Base-by-base conservation (phyloP, 768 basidiomycete species). In the Pulveroboletus frians region DNA sequence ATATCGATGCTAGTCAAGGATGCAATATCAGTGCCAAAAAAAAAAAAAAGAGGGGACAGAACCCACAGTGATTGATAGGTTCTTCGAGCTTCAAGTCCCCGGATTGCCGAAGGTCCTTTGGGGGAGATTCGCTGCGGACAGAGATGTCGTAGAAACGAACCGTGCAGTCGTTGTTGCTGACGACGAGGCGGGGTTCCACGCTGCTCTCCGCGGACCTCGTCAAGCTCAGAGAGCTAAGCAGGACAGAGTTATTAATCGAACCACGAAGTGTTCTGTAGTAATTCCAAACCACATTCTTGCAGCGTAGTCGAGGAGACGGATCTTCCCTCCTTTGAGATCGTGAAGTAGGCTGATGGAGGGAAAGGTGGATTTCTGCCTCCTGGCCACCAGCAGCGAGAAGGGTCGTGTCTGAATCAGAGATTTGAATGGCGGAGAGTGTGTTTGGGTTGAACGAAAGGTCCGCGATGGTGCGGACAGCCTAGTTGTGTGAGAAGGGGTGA, bases 111-210 rank as follows among this genome's bases (percentile, higher is more conserved):
- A 83, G 67, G 31, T 64, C 66, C 44, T 70, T 70, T 27, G 76
- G 74, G 10, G 69, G 56, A 32, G 60, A 68, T 37, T 72, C 68
- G 9, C 70, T 71, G 27, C 83, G 73, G 30, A 84, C 65, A 3
- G 84, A 76, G 11, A 93, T 71, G 45, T 89, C 84, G 62, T 86
- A 93, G 59, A 94, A 81, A 64, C 83, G 85, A 59, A 95, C 80
- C 0, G 80, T 79, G 46, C 76, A 75, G 60, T 94, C 92, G 65
- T 96, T 96, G 62, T 93, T 93, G 69, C 85, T 88, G 52, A 94
- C 81, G 21, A 81, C 78, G 38, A 93, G 74, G 8, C 91, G 74
- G 0, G 91, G 91, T 58, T 90, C 87, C 9, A 77, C 75, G 53
- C 79, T 79, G 63, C 79, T 83, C 62, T 84, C 73, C 51, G 80